Evolutionary conservation across 139 green algal genomes (phyloP).

Genomic region (Chlamydomonas sphaeroides): DNA sequence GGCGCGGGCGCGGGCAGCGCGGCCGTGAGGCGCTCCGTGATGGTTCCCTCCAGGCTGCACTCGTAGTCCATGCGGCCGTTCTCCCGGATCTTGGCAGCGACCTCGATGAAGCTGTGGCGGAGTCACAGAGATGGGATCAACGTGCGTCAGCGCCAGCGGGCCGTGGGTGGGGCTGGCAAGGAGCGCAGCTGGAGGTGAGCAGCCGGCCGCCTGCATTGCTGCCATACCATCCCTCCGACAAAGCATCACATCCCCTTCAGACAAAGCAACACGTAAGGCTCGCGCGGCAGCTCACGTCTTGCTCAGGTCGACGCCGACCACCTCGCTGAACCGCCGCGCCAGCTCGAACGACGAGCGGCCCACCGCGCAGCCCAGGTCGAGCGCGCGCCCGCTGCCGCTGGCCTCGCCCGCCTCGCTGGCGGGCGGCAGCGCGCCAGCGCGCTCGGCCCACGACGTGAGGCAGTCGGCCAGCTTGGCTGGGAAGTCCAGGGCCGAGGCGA

Average conservation of each 20-base stretch:
- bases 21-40: conserved; percentile 55
- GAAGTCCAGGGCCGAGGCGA: conserved; percentile 47
- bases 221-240: too few species aligned
- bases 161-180: too few species aligned
- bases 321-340: conserved; percentile 62
- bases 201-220: too few species aligned
- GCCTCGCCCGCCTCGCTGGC: conserved; percentile 2
- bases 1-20: conserved; percentile 19
- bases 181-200: too few species aligned
- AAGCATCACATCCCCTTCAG: too few species aligned
- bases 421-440: background rate
- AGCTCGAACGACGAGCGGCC: conserved; percentile 78
- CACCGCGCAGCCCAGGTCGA: conserved; percentile 85
- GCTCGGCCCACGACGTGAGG: conserved; percentile 41
- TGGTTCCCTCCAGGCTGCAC: conserved; percentile 70
- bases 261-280: too few species aligned
- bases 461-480: conserved; percentile 52
- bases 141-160: too few species aligned
- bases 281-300: conserved; percentile 39
- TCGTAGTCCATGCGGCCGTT: conserved; percentile 66
- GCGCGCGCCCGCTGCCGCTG: conserved; percentile 42
- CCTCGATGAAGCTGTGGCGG: conserved; percentile 49
- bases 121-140: too few species aligned
- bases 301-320: conserved; percentile 73
- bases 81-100: conserved; percentile 64